Conservation (phyloP, 371 early-diverging fungal genomes). For the Mucor irregularis region DNA sequence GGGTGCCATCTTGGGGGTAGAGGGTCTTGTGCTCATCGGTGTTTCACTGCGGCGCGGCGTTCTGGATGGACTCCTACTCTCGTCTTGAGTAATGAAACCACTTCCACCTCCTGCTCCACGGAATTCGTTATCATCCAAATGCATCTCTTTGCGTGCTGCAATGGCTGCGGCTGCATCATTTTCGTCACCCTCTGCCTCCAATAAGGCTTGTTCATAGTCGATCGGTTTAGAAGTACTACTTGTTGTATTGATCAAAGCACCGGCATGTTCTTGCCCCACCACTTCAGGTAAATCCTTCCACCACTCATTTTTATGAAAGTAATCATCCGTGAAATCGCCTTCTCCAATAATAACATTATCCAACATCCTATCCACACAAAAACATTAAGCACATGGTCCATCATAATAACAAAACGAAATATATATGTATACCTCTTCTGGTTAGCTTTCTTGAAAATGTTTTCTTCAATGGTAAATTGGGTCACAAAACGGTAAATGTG, state of each 20-base stretch:
- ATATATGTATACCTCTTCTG: conserved; percentile 82
- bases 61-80: too few relatives aligned
- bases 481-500: conserved; percentile 91
- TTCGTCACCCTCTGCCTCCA: conserved; percentile 70
- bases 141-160: conserved; percentile 67
- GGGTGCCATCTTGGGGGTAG: not conserved
- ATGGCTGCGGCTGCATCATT: conserved; percentile 68
- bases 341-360: conserved; percentile 88
- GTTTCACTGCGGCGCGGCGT: too few relatives aligned
- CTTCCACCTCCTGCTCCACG: conserved; percentile 46
- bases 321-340: conserved; percentile 79
- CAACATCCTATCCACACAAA: conserved; percentile 52
- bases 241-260: too few relatives aligned
- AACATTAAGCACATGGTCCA: too few relatives aligned
- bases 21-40: not conserved
- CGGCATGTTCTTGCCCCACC: conserved; percentile 32
- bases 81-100: too few relatives aligned
- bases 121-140: conserved; percentile 66
- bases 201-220: conserved; percentile 68
- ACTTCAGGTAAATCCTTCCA: conserved; percentile 62
- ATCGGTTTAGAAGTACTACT: conserved; percentile 26
- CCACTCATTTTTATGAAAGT: conserved; percentile 71
- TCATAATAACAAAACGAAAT: too few relatives aligned
- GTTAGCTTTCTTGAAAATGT: conserved; percentile 79
- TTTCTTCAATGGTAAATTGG: conserved; percentile 89